These are phyloP conservation scores for Zostera marina DNA, from an alignment of 116 monocot species.

Conservation along the genomic window DNA sequence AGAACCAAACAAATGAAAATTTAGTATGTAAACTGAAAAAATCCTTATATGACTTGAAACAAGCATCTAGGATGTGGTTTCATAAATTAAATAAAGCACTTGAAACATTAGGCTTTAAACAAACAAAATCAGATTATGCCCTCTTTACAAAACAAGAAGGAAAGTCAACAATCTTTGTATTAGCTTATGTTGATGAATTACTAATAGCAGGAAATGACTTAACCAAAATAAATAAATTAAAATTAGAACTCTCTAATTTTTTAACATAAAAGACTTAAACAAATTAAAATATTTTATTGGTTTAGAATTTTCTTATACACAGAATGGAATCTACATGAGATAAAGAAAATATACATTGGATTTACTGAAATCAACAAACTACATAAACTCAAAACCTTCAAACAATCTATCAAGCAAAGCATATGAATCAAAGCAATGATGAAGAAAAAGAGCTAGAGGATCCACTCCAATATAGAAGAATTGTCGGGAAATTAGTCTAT, in stretches of 20 bases:
- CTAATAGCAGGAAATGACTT: neutral
- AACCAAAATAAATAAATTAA: neutral
- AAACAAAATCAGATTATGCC: neutral
- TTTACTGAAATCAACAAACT: neutral
- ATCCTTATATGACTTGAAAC: constrained; percentile 3
- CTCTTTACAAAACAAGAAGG: neutral
- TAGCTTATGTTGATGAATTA: neutral
- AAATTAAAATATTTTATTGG: neutral
- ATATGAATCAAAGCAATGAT: neutral
- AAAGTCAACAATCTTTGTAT: no score
- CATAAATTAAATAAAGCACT: neutral
- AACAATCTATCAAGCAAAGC: no score
- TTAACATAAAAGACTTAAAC: neutral
- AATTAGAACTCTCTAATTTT: neutral
- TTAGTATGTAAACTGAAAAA: neutral
- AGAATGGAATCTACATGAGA: neutral
- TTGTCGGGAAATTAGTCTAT: neutral
- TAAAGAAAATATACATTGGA: neutral
- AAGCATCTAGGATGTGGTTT: neutral
- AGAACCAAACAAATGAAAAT: neutral
- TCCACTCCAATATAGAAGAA: neutral
- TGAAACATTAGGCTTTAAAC: no score
- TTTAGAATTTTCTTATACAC: neutral
- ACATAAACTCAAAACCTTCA: neutral
- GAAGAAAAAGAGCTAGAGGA: neutral